Conservation (phyloP, 345 rosid species). For the Erysimum cheiranthoides region DNA sequence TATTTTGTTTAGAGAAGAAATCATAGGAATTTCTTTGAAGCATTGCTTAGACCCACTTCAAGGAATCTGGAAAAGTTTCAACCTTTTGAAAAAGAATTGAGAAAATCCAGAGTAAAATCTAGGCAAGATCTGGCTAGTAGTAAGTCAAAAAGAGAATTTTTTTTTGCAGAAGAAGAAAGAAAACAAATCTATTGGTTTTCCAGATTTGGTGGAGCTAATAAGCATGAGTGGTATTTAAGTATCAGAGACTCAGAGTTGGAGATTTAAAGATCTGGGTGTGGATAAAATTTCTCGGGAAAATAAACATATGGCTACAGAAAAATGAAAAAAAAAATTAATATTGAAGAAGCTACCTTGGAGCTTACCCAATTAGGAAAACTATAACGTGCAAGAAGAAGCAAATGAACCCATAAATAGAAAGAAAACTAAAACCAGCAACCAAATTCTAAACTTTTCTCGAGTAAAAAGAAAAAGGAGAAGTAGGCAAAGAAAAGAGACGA, state of each 20-base stretch:
- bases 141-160: slow-evolving; percentile 12
- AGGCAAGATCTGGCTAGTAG: slow-evolving; percentile 35
- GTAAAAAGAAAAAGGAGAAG: background rate
- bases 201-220: slow-evolving; percentile 44
- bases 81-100: slow-evolving; percentile 16
- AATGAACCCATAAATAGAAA: slow-evolving; percentile 40
- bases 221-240: slow-evolving; percentile 33
- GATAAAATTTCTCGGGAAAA: slow-evolving; percentile 46
- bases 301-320: slow-evolving; percentile 39
- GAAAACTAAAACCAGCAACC: slow-evolving; percentile 32
- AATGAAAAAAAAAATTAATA: slow-evolving; percentile 3
- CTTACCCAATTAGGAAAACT: slow-evolving; percentile 47
- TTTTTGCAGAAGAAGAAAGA: slow-evolving; percentile 25
- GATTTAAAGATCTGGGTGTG: slow-evolving; percentile 41
- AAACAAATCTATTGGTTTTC: slow-evolving; percentile 38
- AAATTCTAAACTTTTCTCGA: slow-evolving; percentile 11
- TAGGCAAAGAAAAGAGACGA: slow-evolving; percentile 29
- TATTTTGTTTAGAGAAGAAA: slow-evolving; percentile 37
- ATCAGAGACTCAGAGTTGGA: slow-evolving; percentile 42
- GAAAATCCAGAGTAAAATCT: slow-evolving; percentile 20
- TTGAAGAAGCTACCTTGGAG: slow-evolving; percentile 44
- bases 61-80: slow-evolving; percentile 42
- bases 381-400: slow-evolving; percentile 40
- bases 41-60: slow-evolving; percentile 44
- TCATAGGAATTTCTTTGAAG: slow-evolving; percentile 23